Base-by-base conservation (phyloP, 2,329 filamentous ascomycete genomes). In the Acarospora socialis region DNA sequence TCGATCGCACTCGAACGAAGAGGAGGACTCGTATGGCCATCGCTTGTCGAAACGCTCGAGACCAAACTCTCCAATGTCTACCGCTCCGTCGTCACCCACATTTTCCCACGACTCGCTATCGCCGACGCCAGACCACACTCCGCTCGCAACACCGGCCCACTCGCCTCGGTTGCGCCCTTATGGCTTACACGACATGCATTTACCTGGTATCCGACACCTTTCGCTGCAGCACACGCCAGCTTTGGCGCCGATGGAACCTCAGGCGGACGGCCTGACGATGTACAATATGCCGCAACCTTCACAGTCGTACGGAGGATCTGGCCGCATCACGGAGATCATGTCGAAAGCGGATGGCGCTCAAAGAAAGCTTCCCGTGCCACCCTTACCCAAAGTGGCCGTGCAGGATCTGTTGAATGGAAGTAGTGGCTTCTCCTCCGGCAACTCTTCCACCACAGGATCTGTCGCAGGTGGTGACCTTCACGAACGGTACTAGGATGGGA, bases 81-180 rank as follows among this genome's bases (percentile, higher is more conserved):
- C 87, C 2, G 87, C 87, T 28, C 90, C 90, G 13, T 92, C 87
- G 16, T 95, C 87, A 19, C 87, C 87, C 16, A 94, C 86, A 3
- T 93, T 94, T 55, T 94, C 87, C 2, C 84, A 94, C 59, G 84
- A 93, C 56, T 94, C 87, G 7, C 70, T 87, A 28, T 95, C 87
- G 7, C 90, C 87, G 4, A 98, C 87, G 2, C 90, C 87, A 7
- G 87, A 95, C 50, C 86, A 94, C 63, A 95, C 90, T n/a, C 87
- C 87, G n/a, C 74, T 95, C 34, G 87, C 86, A 17, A 98, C 87
- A 4, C 87, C 87, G 4, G 87, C 86, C 25, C 90, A 95, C 57
- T 94, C 86, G 12, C 90, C 90, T 31, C 81, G 90, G 25, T 67
- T 98, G 44, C 72, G 86, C 38, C 82, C 87, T 3, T 78, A 81